These are phyloP conservation scores for Fusarium sp. DNA, from an alignment of 2,329 filamentous ascomycete species.

Conservation along the genomic window DNA sequence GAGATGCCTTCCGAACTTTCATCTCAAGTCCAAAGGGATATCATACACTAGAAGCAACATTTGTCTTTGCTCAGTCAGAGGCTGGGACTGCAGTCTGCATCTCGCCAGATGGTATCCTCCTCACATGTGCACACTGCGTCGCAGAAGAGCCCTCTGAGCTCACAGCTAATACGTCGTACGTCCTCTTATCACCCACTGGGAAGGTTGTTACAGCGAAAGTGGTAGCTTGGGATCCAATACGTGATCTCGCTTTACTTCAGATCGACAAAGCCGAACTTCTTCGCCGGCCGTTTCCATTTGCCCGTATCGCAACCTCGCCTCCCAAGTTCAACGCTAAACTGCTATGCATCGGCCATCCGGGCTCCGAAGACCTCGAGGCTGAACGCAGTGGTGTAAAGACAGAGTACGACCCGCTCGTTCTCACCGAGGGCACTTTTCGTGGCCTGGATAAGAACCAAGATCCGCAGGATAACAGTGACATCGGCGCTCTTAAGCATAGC, in stretches of 20 bases:
- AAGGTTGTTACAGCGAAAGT: slow-evolving; percentile 50
- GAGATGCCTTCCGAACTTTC: neutral
- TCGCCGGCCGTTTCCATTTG: slow-evolving; percentile 33
- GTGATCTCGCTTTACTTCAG: slow-evolving; percentile 58
- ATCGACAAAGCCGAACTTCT: slow-evolving; percentile 45
- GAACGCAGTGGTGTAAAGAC: slow-evolving; percentile 46
- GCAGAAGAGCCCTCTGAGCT: slow-evolving; percentile 52
- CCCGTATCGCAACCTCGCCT: slow-evolving; percentile 16
- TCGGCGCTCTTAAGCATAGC: slow-evolving; percentile 61
- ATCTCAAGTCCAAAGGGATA: neutral
- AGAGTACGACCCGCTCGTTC: slow-evolving; percentile 57
- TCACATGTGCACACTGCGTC: slow-evolving; percentile 62
- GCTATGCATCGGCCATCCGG: slow-evolving; percentile 49
- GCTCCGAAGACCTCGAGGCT: slow-evolving; percentile 55
- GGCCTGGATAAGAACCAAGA: slow-evolving; percentile 52
- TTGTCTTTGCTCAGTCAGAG: slow-evolving; percentile 60
- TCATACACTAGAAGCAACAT: slow-evolving; percentile 39
- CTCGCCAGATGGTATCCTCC: slow-evolving; percentile 52
- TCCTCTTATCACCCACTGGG: slow-evolving; percentile 56
- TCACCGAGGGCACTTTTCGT: slow-evolving; percentile 54
- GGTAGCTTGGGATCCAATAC: slow-evolving; percentile 51
- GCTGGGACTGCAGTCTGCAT: slow-evolving; percentile 63
- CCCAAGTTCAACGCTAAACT: slow-evolving; percentile 36
- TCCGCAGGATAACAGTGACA: slow-evolving; percentile 60
- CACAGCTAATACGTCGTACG: slow-evolving; percentile 40